These are phyloP conservation scores for Chaetoceros muelleri DNA, from an alignment of 108 stramenopile species.

Conservation along the genomic window DNA sequence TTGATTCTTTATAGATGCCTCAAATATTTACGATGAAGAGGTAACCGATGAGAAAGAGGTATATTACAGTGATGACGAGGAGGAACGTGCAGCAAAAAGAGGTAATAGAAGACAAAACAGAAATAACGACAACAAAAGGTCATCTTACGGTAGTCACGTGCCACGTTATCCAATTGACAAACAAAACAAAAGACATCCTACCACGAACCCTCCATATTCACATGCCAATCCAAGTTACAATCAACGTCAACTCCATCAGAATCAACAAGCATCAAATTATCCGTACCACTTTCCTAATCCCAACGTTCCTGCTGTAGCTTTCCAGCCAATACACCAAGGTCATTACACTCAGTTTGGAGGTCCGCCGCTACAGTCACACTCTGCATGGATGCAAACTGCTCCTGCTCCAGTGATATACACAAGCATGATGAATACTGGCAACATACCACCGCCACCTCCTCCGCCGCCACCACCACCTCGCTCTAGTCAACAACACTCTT, in stretches of 20 bases:
- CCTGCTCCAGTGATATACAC: no score
- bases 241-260: background rate
- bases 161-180: no score
- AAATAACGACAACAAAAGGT: background rate
- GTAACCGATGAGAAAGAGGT: constrained; percentile 44
- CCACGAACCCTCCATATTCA: background rate
- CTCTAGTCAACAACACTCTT: background rate
- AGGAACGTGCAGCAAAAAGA: constrained; percentile 58
- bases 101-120: constrained; percentile 18
- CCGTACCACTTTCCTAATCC: background rate
- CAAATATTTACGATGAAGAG: constrained; percentile 80
- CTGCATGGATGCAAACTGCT: no score
- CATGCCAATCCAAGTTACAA: background rate
- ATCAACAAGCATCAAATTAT: background rate
- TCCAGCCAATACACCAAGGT: no score
- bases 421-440: no score
- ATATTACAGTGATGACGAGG: constrained; percentile 75
- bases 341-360: no score
- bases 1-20: constrained; percentile 41
- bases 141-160: background rate
- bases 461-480: background rate
- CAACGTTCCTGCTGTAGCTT: no score
- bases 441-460: background rate
- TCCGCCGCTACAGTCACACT: no score
- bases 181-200: background rate